Base-by-base conservation (phyloP, 2,329 filamentous ascomycete species). In the Alternaria sp. region DNA sequence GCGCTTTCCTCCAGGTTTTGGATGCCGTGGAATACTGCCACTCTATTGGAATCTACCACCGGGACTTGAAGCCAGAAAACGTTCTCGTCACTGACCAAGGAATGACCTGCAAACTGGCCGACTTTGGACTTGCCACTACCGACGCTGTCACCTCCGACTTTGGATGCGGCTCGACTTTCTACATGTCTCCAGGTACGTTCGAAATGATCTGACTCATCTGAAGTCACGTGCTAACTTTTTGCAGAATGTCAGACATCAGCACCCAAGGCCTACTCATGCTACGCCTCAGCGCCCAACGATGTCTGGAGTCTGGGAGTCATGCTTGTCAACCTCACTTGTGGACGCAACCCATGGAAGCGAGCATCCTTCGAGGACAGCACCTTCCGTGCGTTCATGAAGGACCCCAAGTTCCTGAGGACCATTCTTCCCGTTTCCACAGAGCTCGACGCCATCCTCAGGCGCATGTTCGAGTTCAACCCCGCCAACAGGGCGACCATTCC, bases 241-340 rank as follows among this genome's bases (percentile, higher is more conserved):
- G 58, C 81, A 97, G 96, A 99, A 88, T 99, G 96, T 79, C 89
- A 97, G 81, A 92, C 93, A 74, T 87, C 90, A 61, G 86, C 86
- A 82, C 90, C 84, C 75, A 89, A 87, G 87, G 88, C 85, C 81
- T 86, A 86, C 77, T 85, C 91, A 28, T 95, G 88, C 81, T 99
- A 99, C 81, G 90, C 90, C 70, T 97, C 94, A 69, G 93, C 93
- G 56, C 92, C 95, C 61, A 99, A 98, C 83, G 96, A 99, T 81
- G 90, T 98, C 73, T 99, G 96, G 96, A 95, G 92, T 76, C 87
- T 99, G n/a, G 96, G 96, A 71, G 95, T 99, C 57, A 97, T 99
- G 78, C 87, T 99, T 65, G 93, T 99, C 74, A 99, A 99, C 84
- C 86, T 99, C 71, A 97, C 93, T 55, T 99, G 96, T 83, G 96